Base-by-base conservation (phyloP, 129 eudicot species). In the Centaurea solstitialis region DNA sequence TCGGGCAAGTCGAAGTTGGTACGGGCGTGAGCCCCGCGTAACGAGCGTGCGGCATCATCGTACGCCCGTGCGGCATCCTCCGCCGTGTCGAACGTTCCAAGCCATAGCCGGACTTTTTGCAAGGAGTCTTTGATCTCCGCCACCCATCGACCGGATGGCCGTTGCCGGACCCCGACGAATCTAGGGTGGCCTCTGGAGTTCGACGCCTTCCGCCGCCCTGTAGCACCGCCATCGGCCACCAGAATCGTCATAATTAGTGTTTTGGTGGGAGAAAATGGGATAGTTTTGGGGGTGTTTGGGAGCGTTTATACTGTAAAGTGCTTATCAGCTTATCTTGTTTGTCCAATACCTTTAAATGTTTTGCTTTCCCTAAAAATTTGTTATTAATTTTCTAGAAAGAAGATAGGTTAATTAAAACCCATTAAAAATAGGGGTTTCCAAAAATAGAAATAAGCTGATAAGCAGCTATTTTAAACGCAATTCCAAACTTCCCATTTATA, bases 11-110 rank as follows among this genome's bases (percentile, higher is more conserved):
- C 85, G 47, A 81, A 81, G 43, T 81, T 81, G 20, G 85, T 81
- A 38, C 85, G 80, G 39, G 85, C 85, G 18, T 81, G 75, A 8
- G 75, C 80, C 26, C 85, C 85, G 13, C 85, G 80, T 7, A 81
- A 35, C 13, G 85, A 17, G 5, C 85, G 85, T 3, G 85, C 80
- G 5, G 85, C 85, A 15, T 75, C 76, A 17, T 81, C 85, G 1
- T 81, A 81, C 12, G 85, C 85, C 21, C 85, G 85, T 7, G 85
- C 85, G 3, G 80, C 83, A 4, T 80, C 83, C 73, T 80, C 83
- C 0, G 78, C 78, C 9, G 78, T 80, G 78, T 80, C 83, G 13
- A 80, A 80, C 38, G 83, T 80, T 5, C 83, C 83, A 9, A 80
- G 78, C 83, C 83, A 80, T 15, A 72, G 9, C 45, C 83, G 76